Conservation (phyloP, 2,329 filamentous ascomycete species). For the Aspergillus persii region DNA sequence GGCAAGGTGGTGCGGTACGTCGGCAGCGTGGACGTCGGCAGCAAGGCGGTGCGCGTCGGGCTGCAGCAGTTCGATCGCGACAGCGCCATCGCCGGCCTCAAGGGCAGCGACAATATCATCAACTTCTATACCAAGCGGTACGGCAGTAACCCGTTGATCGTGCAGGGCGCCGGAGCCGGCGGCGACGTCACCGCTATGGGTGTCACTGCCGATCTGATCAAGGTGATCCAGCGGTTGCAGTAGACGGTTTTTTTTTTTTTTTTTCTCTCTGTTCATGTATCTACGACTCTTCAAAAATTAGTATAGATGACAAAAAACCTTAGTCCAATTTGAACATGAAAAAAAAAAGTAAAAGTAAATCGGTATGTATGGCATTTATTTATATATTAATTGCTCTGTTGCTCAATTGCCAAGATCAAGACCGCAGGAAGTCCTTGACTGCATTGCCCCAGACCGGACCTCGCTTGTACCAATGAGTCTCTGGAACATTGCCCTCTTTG, state of each 20-base stretch:
- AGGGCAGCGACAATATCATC: constrained; percentile 98
- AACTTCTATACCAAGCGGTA: constrained; percentile 98
- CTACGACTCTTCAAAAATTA: neutral
- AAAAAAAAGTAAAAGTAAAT: neutral
- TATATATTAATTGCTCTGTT: no score
- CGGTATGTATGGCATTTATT: neutral
- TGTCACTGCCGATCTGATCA: constrained; percentile 88
- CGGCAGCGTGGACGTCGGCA: constrained; percentile 83
- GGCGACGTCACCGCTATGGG: constrained; percentile 98
- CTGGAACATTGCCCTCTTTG: constrained; percentile 55
- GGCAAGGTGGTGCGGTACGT: constrained; percentile 94
- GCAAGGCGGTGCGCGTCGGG: constrained; percentile 82
- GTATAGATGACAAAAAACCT: neutral
- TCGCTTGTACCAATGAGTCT: constrained; percentile 59
- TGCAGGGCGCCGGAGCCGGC: constrained; percentile 91
- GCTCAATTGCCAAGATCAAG: neutral
- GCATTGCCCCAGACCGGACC: constrained; percentile 56
- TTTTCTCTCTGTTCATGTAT: neutral
- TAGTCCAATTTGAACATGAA: neutral
- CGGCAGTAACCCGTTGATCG: constrained; percentile 82
- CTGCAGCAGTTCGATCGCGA: constrained; percentile 84
- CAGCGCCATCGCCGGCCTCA: constrained; percentile 88
- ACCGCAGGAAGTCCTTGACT: constrained; percentile 51
- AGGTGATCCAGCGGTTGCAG: constrained; percentile 72
- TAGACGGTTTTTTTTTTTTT: constrained; percentile 26